These are phyloP conservation scores for Neurospora sp. DNA, from an alignment of 495 filamentous ascomycete genomes.

Conservation along the genomic window DNA sequence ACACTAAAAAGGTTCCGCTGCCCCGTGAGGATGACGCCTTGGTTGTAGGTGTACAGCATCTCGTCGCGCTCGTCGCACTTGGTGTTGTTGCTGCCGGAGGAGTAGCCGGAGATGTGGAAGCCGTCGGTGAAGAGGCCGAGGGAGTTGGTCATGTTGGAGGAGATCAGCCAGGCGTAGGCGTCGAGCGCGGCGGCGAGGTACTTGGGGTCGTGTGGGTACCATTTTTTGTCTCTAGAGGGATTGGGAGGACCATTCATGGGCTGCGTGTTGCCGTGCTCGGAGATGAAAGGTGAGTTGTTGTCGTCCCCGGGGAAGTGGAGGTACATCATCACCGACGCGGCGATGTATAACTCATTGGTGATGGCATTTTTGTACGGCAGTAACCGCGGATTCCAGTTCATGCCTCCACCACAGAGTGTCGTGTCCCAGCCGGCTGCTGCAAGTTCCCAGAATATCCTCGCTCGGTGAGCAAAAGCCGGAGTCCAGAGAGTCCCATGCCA, in stretches of 20 bases:
- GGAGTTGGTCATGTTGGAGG: conserved; percentile 70
- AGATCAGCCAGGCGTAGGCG: conserved; percentile 72
- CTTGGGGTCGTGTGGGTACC: conserved; percentile 46
- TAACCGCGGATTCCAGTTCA: conserved; percentile 82
- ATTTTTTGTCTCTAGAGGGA: conserved; percentile 2
- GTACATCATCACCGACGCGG: conserved; percentile 83
- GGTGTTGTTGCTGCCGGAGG: conserved; percentile 35
- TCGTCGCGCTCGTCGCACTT: conserved; percentile 72
- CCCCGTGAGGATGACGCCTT: conserved; percentile 85
- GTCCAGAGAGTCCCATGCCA: conserved; percentile 75
- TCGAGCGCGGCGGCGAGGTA: conserved; percentile 63
- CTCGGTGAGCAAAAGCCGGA: conserved; percentile 74
- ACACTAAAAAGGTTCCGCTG: conserved; percentile 68
- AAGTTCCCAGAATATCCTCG: conserved; percentile 82
- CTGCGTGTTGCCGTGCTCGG: not conserved
- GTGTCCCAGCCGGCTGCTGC: conserved; percentile 74
- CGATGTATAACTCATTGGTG: conserved; percentile 85
- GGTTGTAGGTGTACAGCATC: conserved; percentile 94
- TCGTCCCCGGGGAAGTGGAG: conserved; percentile 75
- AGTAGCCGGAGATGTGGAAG: conserved; percentile 72
- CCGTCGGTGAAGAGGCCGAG: conserved; percentile 81
- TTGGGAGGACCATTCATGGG: not conserved
- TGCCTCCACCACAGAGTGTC: conserved; percentile 74
- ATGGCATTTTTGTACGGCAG: conserved; percentile 94
- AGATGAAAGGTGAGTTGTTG: conserved; percentile 57